Conservation (phyloP, 2,329 filamentous ascomycete species). For the Zymoseptoria tritici region DNA sequence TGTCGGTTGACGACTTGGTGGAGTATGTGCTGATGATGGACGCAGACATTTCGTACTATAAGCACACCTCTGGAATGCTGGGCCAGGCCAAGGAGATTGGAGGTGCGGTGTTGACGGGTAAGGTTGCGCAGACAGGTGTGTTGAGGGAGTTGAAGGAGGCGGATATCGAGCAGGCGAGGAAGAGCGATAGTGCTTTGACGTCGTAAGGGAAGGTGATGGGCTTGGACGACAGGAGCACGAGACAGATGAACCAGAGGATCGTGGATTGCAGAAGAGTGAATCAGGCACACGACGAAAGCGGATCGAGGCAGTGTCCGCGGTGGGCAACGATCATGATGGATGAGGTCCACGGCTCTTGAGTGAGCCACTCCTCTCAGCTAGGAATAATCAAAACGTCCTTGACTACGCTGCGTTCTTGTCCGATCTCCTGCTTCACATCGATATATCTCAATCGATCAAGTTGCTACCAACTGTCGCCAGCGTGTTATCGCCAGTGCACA, state of each 20-base stretch:
- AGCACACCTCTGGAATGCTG: slow-evolving; percentile 22
- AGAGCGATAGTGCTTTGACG: slow-evolving; percentile 22
- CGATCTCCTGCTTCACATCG: too few relatives aligned
- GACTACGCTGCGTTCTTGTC: too few relatives aligned
- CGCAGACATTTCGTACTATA: slow-evolving; percentile 30
- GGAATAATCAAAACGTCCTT: too few relatives aligned
- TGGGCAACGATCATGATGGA: too few relatives aligned
- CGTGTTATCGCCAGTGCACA: too few relatives aligned
- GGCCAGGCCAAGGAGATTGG: slow-evolving; percentile 29
- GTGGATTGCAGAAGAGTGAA: neutral
- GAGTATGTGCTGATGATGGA: slow-evolving; percentile 4
- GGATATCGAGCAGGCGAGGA: slow-evolving; percentile 28
- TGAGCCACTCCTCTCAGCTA: too few relatives aligned
- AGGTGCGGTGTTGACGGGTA: slow-evolving; percentile 25
- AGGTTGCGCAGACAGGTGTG: slow-evolving; percentile 29
- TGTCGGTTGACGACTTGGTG: neutral
- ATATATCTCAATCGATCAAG: too few relatives aligned
- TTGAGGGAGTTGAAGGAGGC: slow-evolving; percentile 27
- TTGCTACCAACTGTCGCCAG: too few relatives aligned
- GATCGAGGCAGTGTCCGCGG: too few relatives aligned
- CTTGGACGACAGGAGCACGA: neutral
- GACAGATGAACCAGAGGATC: too few relatives aligned
- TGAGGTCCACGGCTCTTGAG: too few relatives aligned
- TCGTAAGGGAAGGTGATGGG: neutral
- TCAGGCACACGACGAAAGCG: neutral